A percentile compares a stretch with the other conserved stretches of the same genome.
These are phyloP conservation scores for Hysterangium stoloniferum DNA, from an alignment of 768 basidiomycete species.

Conservation along the genomic window DNA sequence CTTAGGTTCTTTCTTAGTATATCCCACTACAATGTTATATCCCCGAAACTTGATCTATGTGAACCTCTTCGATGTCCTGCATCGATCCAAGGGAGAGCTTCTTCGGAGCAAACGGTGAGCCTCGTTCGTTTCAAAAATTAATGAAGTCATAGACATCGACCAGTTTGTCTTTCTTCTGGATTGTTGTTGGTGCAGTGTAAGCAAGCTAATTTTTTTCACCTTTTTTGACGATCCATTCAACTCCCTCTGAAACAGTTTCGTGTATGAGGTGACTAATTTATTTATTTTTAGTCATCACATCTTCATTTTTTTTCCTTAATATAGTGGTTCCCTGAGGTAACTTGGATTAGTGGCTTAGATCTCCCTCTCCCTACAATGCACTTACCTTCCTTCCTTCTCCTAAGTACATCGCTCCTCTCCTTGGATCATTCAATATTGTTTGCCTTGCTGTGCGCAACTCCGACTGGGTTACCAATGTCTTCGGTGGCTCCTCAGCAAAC, in stretches of 20 bases:
- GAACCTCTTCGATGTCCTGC: background rate
- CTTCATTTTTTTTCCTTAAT: background rate
- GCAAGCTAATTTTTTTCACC: background rate
- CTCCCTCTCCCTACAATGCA: background rate
- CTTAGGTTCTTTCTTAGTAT: background rate
- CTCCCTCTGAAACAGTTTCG: background rate
- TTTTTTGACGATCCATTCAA: background rate
- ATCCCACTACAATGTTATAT: background rate
- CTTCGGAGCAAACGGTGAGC: background rate
- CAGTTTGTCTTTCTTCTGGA: background rate
- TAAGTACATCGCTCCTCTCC: background rate
- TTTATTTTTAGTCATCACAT: no score
- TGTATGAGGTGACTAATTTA: background rate
- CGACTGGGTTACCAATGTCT: constrained; percentile 48
- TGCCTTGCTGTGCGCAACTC: constrained; percentile 29
- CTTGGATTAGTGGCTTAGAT: no score
- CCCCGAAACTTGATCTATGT: background rate
- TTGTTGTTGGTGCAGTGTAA: background rate
- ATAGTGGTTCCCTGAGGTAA: background rate
- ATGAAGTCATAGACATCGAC: background rate
- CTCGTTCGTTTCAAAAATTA: background rate
- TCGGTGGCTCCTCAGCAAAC: constrained; percentile 58
- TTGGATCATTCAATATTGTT: constrained; percentile 51
- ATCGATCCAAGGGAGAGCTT: background rate
- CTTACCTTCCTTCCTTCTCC: background rate